phyloP scores from a whole-genome alignment of 2,329 filamentous ascomycete genomes.

The Escovopsis sp. region DNA sequence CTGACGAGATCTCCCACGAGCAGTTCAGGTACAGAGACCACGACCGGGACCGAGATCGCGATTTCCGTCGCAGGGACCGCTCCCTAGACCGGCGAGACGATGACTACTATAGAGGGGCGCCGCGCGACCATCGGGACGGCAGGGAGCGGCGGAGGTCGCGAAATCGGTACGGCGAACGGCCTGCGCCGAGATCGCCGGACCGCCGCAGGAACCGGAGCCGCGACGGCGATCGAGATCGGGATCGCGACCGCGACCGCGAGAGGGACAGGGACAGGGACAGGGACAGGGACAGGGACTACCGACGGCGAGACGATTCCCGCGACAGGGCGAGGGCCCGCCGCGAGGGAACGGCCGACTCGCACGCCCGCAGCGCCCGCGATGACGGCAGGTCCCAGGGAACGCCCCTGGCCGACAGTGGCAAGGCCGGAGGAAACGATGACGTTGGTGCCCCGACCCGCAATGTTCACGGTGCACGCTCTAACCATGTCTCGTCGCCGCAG shows the following conservation, averaged over 20 bases:
- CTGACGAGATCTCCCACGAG: constrained; percentile 23
- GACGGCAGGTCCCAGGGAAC: constrained; percentile 43
- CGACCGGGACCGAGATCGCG: constrained; percentile 30
- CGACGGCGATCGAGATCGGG: constrained; percentile 30
- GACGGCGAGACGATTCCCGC: constrained; percentile 60
- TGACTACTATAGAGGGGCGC: constrained; percentile 44
- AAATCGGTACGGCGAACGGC: constrained; percentile 42
- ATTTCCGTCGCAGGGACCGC: constrained; percentile 54
- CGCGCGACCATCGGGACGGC: constrained; percentile 35
- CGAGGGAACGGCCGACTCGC: constrained; percentile 59
- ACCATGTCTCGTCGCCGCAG: constrained; percentile 23
- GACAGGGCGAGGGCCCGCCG: constrained; percentile 49
- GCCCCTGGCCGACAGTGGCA: constrained; percentile 32
- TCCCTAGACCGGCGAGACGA: constrained; percentile 55
- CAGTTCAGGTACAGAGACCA: constrained; percentile 47
- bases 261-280: constrained; percentile 46
- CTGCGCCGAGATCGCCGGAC: constrained; percentile 35
- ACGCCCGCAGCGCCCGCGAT: constrained; percentile 49
- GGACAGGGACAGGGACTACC: constrained; percentile 40
- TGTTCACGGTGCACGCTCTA: constrained; percentile 6
- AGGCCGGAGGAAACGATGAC: constrained; percentile 30
- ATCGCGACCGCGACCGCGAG: constrained; percentile 30
- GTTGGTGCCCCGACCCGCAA: constrained; percentile 27
- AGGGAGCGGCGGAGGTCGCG: constrained; percentile 51
- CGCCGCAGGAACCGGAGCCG: constrained; percentile 47